phyloP scores from a whole-genome alignment of 1,139 yeast species.

The Sugiyamaella castrensis region DNA sequence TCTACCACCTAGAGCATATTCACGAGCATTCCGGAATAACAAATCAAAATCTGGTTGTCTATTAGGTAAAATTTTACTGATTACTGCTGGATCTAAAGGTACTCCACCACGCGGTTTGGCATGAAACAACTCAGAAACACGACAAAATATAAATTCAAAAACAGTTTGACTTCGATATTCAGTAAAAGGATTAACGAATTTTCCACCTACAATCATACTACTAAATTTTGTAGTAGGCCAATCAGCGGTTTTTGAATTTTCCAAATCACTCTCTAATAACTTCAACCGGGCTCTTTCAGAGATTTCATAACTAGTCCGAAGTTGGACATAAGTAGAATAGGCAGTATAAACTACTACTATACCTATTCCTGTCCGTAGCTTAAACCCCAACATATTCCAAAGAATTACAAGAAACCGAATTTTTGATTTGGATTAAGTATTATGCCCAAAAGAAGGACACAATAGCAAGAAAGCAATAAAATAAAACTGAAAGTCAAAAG shows the following conservation, averaged over 20 bases:
- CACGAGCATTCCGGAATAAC: conserved; percentile 33
- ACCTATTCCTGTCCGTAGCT: conserved; percentile 45
- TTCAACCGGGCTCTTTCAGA: conserved; percentile 44
- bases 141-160: conserved; percentile 73
- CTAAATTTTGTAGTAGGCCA: conserved; percentile 37
- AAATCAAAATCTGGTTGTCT: conserved; percentile 56
- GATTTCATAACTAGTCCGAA: conserved; percentile 56
- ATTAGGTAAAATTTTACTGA: conserved; percentile 50
- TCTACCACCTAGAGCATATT: conserved; percentile 9
- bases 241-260: conserved; percentile 37
- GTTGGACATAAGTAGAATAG: conserved; percentile 61
- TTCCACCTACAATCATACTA: conserved; percentile 63
- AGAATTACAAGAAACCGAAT: neutral
- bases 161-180: conserved; percentile 89
- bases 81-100: conserved; percentile 49
- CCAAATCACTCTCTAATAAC: conserved; percentile 24
- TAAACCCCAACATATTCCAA: conserved; percentile 5
- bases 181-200: conserved; percentile 87
- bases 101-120: conserved; percentile 65
- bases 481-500: neutral
- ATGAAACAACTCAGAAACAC: conserved; percentile 69
- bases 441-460: neutral
- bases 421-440: no score
- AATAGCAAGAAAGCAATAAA: neutral
- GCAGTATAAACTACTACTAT: conserved; percentile 62